Evolutionary conservation across 148 eudicot genomes (phyloP), one percentile per base, ranked within the genome.

Genomic region (Vaccinium myrtillus): DNA sequence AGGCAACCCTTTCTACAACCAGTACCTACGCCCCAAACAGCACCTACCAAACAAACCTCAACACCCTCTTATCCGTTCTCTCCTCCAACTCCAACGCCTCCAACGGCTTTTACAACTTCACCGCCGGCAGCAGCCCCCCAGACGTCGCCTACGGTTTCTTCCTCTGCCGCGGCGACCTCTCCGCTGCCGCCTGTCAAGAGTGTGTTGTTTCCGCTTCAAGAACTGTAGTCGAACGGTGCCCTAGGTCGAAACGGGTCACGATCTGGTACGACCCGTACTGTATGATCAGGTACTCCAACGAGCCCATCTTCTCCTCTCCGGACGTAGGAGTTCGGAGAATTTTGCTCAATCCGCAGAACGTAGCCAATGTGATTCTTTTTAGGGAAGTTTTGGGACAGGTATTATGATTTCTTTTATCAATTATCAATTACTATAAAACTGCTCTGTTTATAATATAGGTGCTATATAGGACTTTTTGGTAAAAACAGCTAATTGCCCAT

Each of bases 221-320:
- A 19, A 21, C 21, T 59, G 67, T 21, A 59, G 23, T 59, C 25
- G 3, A 59, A 21, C 67, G 25, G 10, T 59, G 67, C 67, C 67
- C 67, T 8, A 1, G 67, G 23, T 59, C 67, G 25, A 59, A 59
- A 23, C 23, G 25, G 6, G 89, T 75, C 16, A 21, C 1, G 67
- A 1, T 59, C 23, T 59, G 9, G 9, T 21, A 59, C 25, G 67
- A 59, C 67, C 23, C 27, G n/a, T 48, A 55, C 27, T 18, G 21
- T 3, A 11, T 76, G 79, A 0, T 70, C 3, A 49, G 90, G 13
- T 90, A 88, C 89, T 83, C 86, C 0, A 67, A 88, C 77, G 58
- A 5, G 36, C 71, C 84, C 5, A 27, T 86, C 43, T 86, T 86
- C 54, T 84, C 86, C 9, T 5, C 0, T 8, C 5, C 46, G 80